Evolutionary conservation across 352 stramenopile genomes (phyloP), one percentile per base, ranked within the genome.

Genomic region (Halophytophthora polymorphica): DNA sequence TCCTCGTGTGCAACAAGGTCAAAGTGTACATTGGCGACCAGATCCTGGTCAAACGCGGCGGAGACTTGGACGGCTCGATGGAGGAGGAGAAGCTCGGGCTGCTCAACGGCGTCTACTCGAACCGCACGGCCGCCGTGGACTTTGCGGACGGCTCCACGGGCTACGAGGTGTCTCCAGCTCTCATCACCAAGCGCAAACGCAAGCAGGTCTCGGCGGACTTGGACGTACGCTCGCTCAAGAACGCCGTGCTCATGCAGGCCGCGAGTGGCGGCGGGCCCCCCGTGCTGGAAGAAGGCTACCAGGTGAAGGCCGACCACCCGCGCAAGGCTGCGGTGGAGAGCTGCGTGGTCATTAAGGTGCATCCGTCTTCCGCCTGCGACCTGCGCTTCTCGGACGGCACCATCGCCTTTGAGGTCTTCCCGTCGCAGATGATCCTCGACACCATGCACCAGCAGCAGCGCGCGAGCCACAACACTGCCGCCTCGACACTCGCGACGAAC

Each of bases 21-120:
- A 86, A 83, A 43, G 77, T 88, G 11, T 77, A 83, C 59, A 88
- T 90, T 23, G 80, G 80, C n/a, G 80, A 90, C 42, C 80, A 88
- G 50, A 76, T 90, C 11, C 75, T 79, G 29, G 80, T 88, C 45
- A 75, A 80, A 39, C 87, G 73, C 44, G 49, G 79, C 31, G 66
- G 69, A 19, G 77, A 88, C 21, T 59, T 69, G 31, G 75, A 85
- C 29, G 69, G 58, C 33, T 43, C 69, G 22, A 50, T 65, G 3
- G 53, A 63, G 17, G 77, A 88, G 52, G 73, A 88, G 21, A 90
- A 88, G 38, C 45, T 88, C 15, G 80, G 80, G 1, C 62, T 86
- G 36, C 49, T 90, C 1, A 90, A 90, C 33, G 80, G 80, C 15
- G 64, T 90, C n/a, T 90, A 86, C 50, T 88, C 77, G 14, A 88